Evolutionary conservation across 2,329 filamentous ascomycete species (phyloP).

Genomic region (Metarhizium guizhouense): DNA sequence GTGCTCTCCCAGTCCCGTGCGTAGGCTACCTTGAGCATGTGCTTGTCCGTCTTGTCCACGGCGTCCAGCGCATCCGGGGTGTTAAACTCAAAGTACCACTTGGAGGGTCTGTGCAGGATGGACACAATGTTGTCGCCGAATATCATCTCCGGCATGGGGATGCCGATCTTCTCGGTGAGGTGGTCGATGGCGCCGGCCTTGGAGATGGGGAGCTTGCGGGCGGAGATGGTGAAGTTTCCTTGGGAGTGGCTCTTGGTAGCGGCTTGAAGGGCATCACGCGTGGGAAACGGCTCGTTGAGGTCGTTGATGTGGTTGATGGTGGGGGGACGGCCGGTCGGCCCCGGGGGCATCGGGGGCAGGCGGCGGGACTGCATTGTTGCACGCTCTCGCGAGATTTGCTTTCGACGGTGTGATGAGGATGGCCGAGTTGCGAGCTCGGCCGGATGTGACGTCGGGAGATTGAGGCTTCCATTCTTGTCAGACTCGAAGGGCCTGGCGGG

Average conservation of each 20-base stretch:
- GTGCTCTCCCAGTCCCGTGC: conserved; percentile 71
- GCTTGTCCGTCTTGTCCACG: conserved; percentile 87
- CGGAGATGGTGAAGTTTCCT: conserved; percentile 63
- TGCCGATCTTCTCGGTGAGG: conserved; percentile 69
- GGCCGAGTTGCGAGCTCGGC: not conserved
- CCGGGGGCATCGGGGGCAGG: not conserved
- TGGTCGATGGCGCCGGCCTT: conserved; percentile 84
- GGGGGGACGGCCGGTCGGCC: not conserved
- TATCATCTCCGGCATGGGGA: conserved; percentile 96
- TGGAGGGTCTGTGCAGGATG: conserved; percentile 62
- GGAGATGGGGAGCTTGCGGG: conserved; percentile 88
- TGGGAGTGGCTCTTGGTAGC: conserved; percentile 51
- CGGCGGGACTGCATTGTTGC: not conserved
- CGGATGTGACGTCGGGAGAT: not conserved
- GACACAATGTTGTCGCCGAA: conserved; percentile 88
- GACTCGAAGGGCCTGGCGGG: not conserved
- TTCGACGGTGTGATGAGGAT: not conserved
- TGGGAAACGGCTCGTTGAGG: conserved; percentile 45
- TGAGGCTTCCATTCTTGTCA: too few species aligned
- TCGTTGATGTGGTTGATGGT: conserved; percentile 32
- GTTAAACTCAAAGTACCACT: conserved; percentile 74
- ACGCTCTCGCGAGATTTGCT: not conserved
- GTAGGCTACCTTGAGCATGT: conserved; percentile 90
- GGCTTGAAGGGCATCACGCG: conserved; percentile 36
- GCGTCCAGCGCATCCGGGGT: conserved; percentile 79